Evolutionary conservation across 2,329 filamentous ascomycete genomes (phyloP), one percentile per base, ranked within the genome.

Genomic region (Xylariaceae sp.): DNA sequence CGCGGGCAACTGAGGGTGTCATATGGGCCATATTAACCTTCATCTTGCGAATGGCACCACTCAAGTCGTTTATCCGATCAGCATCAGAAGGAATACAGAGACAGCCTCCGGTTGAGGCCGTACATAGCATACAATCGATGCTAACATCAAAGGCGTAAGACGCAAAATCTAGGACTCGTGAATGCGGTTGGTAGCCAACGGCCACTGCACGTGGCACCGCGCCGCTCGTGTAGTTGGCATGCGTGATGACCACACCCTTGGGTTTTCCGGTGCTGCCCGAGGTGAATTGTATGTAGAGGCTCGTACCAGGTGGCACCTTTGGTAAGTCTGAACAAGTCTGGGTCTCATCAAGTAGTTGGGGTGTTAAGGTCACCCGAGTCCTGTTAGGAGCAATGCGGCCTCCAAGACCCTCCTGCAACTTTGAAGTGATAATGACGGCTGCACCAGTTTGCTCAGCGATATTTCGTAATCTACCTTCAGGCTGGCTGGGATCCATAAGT

Each of bases 211-310:
- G 70, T 1, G 76, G 75, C 13, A 76, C 57, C 5, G 75, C 74
- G 26, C 77, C 76, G 40, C 75, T 77, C 24, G 75, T 75, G 53
- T 76, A 79, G 48, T 77, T 78, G 27, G 66, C 70, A 53, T 81
- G 78, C 2, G 74, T 74, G 51, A 80, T 72, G 39, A 85, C 74
- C 3, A 86, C 83, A 18, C 84, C 84, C 70, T 87, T 87, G 1
- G 84, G 84, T 53, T 78, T 79, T 6, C 84, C 84, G 0, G 84
- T 87, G 54, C 82, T 86, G 11, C 84, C 84, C 0, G 83, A 86
- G 9, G 84, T 87, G 65, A 86, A 87, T 63, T 86, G 84, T 61
- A 86, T 81, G 55, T 80, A 81, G 27, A 79, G 73, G 7, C 76
- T 73, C 1, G 72, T 67, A 4, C 67, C 66, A 2, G 76, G 59